A percentile compares a stretch with the other conserved stretches of the same genome.
phyloP scores from a whole-genome alignment of 192 early-diverging fungal species.

The Backusella psychrophila region DNA sequence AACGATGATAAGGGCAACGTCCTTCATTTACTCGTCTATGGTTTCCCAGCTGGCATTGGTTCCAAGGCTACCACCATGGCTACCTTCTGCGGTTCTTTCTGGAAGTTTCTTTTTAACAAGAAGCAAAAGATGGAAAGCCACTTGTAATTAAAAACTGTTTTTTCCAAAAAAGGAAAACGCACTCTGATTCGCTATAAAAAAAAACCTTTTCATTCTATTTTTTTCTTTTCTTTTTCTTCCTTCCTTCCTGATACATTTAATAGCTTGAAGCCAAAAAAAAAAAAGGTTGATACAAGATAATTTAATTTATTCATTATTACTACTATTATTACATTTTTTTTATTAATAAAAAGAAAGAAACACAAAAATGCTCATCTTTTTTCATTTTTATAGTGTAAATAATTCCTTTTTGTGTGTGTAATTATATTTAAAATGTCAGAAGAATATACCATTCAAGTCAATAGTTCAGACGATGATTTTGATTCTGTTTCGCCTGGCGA shows the following conservation, averaged over 20 bases:
- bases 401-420: neutral
- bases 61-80: neutral
- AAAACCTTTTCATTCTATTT: neutral
- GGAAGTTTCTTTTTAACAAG: conserved; percentile 6
- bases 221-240: neutral
- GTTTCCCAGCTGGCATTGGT: conserved; percentile 10
- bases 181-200: neutral
- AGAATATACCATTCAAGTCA: neutral
- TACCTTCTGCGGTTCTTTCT: conserved; percentile 9
- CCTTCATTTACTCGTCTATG: conserved; percentile 23
- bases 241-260: neutral
- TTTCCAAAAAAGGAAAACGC: neutral
- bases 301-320: neutral
- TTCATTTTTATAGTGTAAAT: neutral
- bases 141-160: neutral
- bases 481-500: neutral
- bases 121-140: neutral
- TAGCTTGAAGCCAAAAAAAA: neutral
- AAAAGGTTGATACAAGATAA: neutral
- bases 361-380: neutral
- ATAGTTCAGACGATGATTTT: neutral
- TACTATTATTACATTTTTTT: neutral
- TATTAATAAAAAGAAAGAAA: neutral
- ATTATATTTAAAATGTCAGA: neutral
- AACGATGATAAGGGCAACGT: conserved; percentile 25